Evolutionary conservation across 2,329 filamentous ascomycete species (phyloP), one percentile per base, ranked within the genome.

Genomic region (Dichotomopilus funicola): DNA sequence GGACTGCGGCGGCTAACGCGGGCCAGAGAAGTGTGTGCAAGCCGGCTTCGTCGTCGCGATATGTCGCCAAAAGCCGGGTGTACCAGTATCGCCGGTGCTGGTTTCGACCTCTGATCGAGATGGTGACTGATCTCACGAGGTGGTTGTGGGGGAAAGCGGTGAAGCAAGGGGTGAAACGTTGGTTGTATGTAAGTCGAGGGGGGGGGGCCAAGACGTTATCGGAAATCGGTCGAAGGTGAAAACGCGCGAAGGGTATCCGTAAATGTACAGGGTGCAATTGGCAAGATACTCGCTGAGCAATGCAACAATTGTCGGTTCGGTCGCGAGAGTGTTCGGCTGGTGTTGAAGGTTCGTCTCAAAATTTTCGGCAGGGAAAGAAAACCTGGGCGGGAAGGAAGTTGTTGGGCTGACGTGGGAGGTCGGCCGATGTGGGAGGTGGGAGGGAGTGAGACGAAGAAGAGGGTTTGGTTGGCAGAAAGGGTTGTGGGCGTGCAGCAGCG

Each of bases 401-500:
- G 55, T 56, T 43, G 49, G 45, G 59, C 51, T 55, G 56, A 51
- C 51, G 53, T 55, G 60, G 59, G 57, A 57, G 55, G 58, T 50
- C 52, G 53, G 57, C 51, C 50, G 56, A 56, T 42, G 63, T 57
- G 56, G 58, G 56, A 56, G 38, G 63, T 57, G 56, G 58, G 61
- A 57, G 52, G 50, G 52, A 36, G 55, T 43, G 44, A 54, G 55
- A 54, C 59, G 54, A 54, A 56, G 13, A 13, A 9, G 54, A 59
- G 55, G 55, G 58, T 53, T 57, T 58, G 58, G 62, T 52, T 51
- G 47, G 53, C 46, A 53, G 57, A 53, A 54, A 36, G 51, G 44
- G 34, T 45, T 54, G 52, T 53, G 55, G 48, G 55, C 45, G 49
- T 58, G 61, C 58, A 48, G 57, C 57, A 55, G n/a, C 46, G 48